Base-by-base conservation (phyloP, 257 asterid genomes). In the Oldenlandia corymbosa region DNA sequence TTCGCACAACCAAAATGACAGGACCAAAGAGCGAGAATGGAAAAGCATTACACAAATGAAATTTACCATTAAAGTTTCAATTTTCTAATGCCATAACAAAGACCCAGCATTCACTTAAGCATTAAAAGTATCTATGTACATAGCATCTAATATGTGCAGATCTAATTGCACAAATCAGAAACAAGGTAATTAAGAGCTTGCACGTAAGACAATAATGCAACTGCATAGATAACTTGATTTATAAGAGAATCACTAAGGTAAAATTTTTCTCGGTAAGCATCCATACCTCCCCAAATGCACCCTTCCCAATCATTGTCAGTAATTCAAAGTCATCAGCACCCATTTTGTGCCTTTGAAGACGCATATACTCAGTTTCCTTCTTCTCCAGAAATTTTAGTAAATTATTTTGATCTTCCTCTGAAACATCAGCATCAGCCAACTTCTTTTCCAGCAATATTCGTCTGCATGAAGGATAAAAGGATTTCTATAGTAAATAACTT, bases 281-380 rank as follows among this genome's bases (percentile, higher is more conserved):
- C 37, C 69, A 62, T 84, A 92, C 99, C 99, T 92, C 99, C 27
- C 99, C 99, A 69, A 92, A 92, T 68, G 99, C 99, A 68, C 99
- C 97, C 78, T 92, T 92, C 57, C 99, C 99, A 28, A 92, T 92
- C 96, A 89, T 89, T 54, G 99, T 92, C 72, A 92, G 75, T 60
- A 92, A 75, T 79, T 92, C 98, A 77, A 92, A 92, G 70, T 92
- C 95, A 75, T 83, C 98, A 56, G 80, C 90, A 45, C 95, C 94
- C 95, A 87, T 92, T 82, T 90, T 92, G 78, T 89, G 99, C 81
- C 99, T 79, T 77, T 89, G 96, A 51, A 92, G 91, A 67, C 99
- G 96, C 99, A 92, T 92, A 68, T 92, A 92, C 76, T 92, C 99
- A 55, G 97, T 89, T 83, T 92, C 99, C 80, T 89, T 89, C 87